Base-by-base conservation (phyloP, 192 early-diverging fungal species). In the Coemansia umbellata region DNA sequence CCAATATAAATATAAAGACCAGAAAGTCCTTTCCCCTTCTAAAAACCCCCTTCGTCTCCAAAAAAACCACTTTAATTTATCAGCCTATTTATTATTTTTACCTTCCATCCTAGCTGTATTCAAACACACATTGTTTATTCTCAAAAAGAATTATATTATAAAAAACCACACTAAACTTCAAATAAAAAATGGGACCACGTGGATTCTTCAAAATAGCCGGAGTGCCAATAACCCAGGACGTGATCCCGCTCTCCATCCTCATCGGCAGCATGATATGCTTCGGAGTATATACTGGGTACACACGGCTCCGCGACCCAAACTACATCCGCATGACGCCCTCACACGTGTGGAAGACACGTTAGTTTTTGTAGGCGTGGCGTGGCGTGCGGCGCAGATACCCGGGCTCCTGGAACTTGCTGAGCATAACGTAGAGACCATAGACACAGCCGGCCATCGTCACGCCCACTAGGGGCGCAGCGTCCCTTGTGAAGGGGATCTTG, bases 341-440 rank as follows among this genome's bases (percentile, higher is more conserved):
- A 2, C 37, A 66, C 15, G 27, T 51, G 1, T 58, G 63, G 55
- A 66, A 66, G 24, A 22, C 39, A 24, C 32, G 43, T 9, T 61
- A 27, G 50, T 41, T 50, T 55, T 75, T 75, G 65, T 75, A 77
- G 15, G 68, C 55, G 8, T 62, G 50, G 8, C 57, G 53, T 0
- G 74, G 74, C 11, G 32, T 13, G 7, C 67, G 52, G 14, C 74
- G 74, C 53, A 77, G 33, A 53, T 77, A 77, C 5, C 58, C 63
- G 14, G 74, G 74, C 51, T 77, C 74, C 21, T 66, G 62, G 68
- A 77, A 70, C 44, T 70, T 70, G 66, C 67, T 77, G 22, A 53
- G 41, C 62, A 66, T 56, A 17, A 70, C 67, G 47, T 70, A 70
- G 11, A 65, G 21, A 6, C 74, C 74, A 35, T 77, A 75, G n/a